Conservation (phyloP, 208 protist species). For the Trypanosoma conorhini region DNA sequence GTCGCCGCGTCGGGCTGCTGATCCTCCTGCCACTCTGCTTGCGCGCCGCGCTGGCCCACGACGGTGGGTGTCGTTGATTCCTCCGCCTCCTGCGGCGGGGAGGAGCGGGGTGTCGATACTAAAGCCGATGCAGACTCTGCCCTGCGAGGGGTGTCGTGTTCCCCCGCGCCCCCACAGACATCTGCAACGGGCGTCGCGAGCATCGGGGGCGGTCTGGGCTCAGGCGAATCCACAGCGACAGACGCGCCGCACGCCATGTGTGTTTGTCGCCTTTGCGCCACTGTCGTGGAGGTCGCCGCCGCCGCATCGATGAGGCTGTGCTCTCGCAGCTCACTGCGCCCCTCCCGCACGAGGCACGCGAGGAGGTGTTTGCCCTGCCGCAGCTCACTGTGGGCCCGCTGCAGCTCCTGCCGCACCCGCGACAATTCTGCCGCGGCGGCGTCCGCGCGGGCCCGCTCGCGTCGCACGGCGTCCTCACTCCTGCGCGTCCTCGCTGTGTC, state of each 20-base stretch:
- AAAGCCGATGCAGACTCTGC: too few relatives aligned
- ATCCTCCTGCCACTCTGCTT: too few relatives aligned
- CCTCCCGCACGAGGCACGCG: neutral
- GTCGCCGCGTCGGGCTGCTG: too few relatives aligned
- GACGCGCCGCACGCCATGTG: too few relatives aligned
- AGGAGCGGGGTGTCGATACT: too few relatives aligned
- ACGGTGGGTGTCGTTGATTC: too few relatives aligned
- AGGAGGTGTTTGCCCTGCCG: neutral
- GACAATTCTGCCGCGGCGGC: neutral
- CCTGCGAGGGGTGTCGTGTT: neutral
- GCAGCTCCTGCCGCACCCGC: neutral
- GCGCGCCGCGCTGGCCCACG: too few relatives aligned
- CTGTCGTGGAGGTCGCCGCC: too few relatives aligned
- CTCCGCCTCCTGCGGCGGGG: too few relatives aligned
- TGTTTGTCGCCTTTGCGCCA: neutral
- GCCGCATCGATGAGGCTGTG: neutral
- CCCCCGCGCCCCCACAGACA: too few relatives aligned
- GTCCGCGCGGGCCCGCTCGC: neutral
- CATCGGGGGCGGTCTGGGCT: neutral
- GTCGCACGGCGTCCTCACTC: too few relatives aligned
- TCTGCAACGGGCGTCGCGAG: neutral
- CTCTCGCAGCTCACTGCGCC: neutral
- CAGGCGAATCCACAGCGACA: constrained; percentile 2
- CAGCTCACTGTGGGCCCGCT: neutral
- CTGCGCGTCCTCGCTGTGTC: neutral